phyloP scores from a whole-genome alignment of 352 stramenopile species.

The Phytophthora foliorum region DNA sequence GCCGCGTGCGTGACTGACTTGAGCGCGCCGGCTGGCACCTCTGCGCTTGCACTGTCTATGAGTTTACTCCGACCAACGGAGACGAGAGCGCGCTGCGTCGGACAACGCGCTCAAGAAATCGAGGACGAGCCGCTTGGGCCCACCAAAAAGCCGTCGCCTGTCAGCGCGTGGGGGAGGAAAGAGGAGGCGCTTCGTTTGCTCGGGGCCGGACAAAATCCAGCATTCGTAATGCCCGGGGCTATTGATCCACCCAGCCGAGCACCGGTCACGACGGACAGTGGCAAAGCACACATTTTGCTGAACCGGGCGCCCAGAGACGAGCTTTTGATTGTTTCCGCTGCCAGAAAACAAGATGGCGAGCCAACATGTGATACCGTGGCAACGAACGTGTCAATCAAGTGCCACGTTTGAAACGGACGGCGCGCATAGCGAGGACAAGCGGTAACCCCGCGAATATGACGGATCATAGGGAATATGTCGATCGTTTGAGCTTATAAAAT shows the following conservation, averaged over 20 bases:
- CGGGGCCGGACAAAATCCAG: slow-evolving; percentile 36
- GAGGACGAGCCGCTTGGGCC: slow-evolving; percentile 1
- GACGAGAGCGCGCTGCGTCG: slow-evolving; percentile 23
- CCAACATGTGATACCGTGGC: slow-evolving; percentile 32
- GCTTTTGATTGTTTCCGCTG: slow-evolving; percentile 10
- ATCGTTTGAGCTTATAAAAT: neutral
- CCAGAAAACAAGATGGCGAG: slow-evolving; percentile 34
- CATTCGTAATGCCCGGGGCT: slow-evolving; percentile 39
- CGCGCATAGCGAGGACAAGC: slow-evolving; percentile 15
- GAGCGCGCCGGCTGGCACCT: slow-evolving; percentile 26
- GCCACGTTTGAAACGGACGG: slow-evolving; percentile 25
- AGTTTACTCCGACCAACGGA: slow-evolving; percentile 35
- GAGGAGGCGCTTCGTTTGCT: slow-evolving; percentile 24
- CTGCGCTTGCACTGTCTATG: slow-evolving; percentile 44
- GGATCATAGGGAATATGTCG: slow-evolving; percentile 12
- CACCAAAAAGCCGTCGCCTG: slow-evolving; percentile 21
- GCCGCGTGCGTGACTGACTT: slow-evolving; percentile 35
- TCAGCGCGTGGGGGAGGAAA: slow-evolving; percentile 22
- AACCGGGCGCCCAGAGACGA: slow-evolving; percentile 25
- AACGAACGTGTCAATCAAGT: slow-evolving; percentile 36
- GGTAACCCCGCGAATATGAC: slow-evolving; percentile 20
- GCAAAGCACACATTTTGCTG: slow-evolving; percentile 26
- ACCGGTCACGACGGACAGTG: slow-evolving; percentile 25
- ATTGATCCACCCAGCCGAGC: slow-evolving; percentile 22
- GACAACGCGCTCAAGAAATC: slow-evolving; percentile 27